A percentile compares a stretch with the other conserved stretches of the same genome.
phyloP scores from a whole-genome alignment of 2,329 filamentous ascomycete species.

The Verruconis gallopava region DNA sequence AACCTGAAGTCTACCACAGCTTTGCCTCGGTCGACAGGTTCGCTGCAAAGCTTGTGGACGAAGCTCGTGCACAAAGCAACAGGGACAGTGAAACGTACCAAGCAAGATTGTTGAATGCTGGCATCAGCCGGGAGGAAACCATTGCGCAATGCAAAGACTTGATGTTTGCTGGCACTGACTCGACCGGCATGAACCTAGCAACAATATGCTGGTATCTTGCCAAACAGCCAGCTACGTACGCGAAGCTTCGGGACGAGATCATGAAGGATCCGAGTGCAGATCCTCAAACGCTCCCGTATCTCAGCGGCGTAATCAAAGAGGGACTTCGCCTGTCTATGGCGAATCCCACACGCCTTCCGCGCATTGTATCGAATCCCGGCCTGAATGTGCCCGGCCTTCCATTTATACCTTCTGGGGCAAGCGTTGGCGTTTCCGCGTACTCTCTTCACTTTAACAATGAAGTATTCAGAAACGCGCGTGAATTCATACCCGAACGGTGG shows the following conservation, averaged over 20 bases:
- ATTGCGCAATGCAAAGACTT: slow-evolving; percentile 41
- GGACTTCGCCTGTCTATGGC: slow-evolving; percentile 38
- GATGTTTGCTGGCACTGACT: slow-evolving; percentile 42
- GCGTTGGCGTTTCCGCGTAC: slow-evolving; percentile 33
- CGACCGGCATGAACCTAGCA: slow-evolving; percentile 38
- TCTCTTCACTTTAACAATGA: slow-evolving; percentile 34
- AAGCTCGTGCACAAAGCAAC: slow-evolving; percentile 14
- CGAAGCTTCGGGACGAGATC: neutral
- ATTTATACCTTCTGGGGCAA: slow-evolving; percentile 31
- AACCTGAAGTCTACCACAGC: slow-evolving; percentile 22
- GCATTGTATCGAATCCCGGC: slow-evolving; percentile 23
- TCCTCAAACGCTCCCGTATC: slow-evolving; percentile 29
- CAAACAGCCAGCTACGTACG: slow-evolving; percentile 29
- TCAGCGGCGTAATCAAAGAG: slow-evolving; percentile 38
- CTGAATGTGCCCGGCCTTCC: slow-evolving; percentile 23
- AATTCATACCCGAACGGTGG: slow-evolving; percentile 39
- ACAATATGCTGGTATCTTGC: slow-evolving; percentile 35
- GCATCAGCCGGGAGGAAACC: slow-evolving; percentile 31
- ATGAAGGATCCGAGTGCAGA: slow-evolving; percentile 15
- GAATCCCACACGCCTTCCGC: slow-evolving; percentile 38
- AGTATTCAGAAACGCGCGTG: slow-evolving; percentile 30
- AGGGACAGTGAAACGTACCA: slow-evolving; percentile 30
- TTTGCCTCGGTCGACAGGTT: slow-evolving; percentile 32
- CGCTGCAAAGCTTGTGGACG: slow-evolving; percentile 26
- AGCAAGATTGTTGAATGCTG: slow-evolving; percentile 32